Percentiles rank a stretch among this genome's conserved stretches.
Conservation (phyloP, 73 alveolate species). For the Durusdinium trenchii region DNA sequence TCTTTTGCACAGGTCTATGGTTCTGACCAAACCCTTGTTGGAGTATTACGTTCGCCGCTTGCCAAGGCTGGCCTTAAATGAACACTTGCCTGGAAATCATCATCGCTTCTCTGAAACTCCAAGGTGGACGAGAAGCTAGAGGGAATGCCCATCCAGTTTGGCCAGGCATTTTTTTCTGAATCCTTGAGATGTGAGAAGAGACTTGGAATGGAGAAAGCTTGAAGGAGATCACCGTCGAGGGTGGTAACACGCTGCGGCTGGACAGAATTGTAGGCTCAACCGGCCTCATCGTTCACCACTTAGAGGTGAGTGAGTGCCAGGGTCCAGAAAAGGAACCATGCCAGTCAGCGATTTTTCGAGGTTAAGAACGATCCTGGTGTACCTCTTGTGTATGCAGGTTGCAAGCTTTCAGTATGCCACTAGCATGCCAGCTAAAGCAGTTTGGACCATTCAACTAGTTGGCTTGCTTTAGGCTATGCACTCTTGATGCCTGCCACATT, state of each 20-base stretch:
- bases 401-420: background rate
- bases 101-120: background rate
- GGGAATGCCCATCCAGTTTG: constrained; percentile 93
- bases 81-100: too few species aligned
- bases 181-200: background rate
- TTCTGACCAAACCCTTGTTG: constrained; percentile 75
- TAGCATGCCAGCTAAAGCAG: background rate
- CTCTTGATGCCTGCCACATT: constrained; percentile 86
- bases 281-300: constrained; percentile 52
- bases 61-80: constrained; percentile 88
- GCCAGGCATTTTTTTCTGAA: background rate
- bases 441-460: background rate
- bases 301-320: background rate
- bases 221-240: constrained; percentile 86
- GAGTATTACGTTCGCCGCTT: constrained; percentile 68
- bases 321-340: background rate
- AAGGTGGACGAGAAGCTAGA: constrained; percentile 68
- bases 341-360: background rate
- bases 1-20: constrained; percentile 74
- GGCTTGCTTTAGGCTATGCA: constrained; percentile 27
- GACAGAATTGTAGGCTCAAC: constrained; percentile 83
- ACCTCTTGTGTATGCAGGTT: constrained; percentile 86
- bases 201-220: background rate
- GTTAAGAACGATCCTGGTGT: constrained; percentile 94
- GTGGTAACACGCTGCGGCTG: constrained; percentile 62